phyloP scores from a whole-genome alignment of 345 rosid species.

The Acer negundo region DNA sequence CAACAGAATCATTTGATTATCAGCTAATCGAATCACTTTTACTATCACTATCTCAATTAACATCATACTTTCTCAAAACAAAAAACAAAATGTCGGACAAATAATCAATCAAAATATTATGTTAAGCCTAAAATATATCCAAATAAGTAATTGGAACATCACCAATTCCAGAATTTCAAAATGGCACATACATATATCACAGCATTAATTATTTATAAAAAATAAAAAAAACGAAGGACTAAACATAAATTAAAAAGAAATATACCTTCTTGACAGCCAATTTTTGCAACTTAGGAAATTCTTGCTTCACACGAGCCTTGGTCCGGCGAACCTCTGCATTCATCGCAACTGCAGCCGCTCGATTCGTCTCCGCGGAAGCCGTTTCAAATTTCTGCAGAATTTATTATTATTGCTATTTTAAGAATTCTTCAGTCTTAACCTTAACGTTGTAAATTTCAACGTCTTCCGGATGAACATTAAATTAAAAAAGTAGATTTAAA shows the following conservation, averaged over 20 bases:
- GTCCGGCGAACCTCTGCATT: conserved; percentile 80
- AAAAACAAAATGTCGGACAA: not conserved
- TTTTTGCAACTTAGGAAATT: conserved; percentile 66
- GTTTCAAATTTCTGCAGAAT: conserved; percentile 59
- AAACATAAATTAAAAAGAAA: not conserved
- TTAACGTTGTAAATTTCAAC: too few species aligned
- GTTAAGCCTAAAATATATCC: not conserved
- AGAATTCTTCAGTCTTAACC: too few species aligned
- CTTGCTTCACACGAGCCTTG: conserved; percentile 69
- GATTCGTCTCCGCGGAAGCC: conserved; percentile 56
- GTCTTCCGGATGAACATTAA: too few species aligned
- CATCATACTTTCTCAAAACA: not conserved
- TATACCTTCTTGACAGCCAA: conserved; percentile 66
- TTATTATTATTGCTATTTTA: not conserved
- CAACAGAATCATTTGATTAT: too few species aligned
- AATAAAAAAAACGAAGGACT: not conserved
- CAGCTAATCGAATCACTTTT: not conserved
- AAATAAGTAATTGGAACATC: too few species aligned
- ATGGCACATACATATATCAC: not conserved
- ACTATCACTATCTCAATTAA: not conserved
- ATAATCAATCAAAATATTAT: not conserved
- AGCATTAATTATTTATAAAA: not conserved
- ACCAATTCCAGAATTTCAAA: too few species aligned
- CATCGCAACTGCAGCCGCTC: conserved; percentile 70
- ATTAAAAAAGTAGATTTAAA: not conserved